These are phyloP conservation scores for Schoenoplectus tabernaemontani DNA, from an alignment of 202 grass and related monocot species.

Conservation along the genomic window DNA sequence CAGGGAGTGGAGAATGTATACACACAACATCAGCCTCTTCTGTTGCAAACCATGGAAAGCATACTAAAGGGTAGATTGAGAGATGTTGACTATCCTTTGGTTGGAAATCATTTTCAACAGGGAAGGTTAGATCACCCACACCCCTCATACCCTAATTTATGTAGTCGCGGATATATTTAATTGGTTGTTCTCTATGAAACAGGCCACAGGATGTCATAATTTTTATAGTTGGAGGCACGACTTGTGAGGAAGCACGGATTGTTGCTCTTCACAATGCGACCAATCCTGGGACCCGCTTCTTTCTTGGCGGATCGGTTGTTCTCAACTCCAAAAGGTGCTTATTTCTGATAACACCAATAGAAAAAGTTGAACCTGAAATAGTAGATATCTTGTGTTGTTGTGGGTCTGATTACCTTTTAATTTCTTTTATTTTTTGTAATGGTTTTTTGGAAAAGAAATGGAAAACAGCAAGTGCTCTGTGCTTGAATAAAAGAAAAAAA, in stretches of 20 bases:
- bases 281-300: conserved; percentile 79
- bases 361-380: not conserved
- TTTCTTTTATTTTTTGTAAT: too few species aligned
- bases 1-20: conserved; percentile 98
- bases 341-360: not conserved
- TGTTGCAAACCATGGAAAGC: conserved; percentile 92
- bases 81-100: conserved; percentile 89
- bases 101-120: conserved; percentile 94
- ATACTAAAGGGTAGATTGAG: conserved; percentile 84
- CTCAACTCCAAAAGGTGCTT: conserved; percentile 79
- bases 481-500: too few species aligned
- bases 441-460: too few species aligned
- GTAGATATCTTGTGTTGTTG: too few species aligned
- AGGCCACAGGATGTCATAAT: conserved; percentile 98
- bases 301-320: conserved; percentile 84
- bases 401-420: too few species aligned
- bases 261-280: conserved; percentile 76
- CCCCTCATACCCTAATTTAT: not conserved
- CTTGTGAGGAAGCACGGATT: conserved; percentile 79
- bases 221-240: conserved; percentile 92
- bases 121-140: conserved; percentile 45
- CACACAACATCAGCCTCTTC: conserved; percentile 94
- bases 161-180: not conserved
- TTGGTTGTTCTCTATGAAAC: conserved; percentile 15
- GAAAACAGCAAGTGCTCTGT: too few species aligned